phyloP scores from a whole-genome alignment of 805 yeast species.

The Starmerella cellae region DNA sequence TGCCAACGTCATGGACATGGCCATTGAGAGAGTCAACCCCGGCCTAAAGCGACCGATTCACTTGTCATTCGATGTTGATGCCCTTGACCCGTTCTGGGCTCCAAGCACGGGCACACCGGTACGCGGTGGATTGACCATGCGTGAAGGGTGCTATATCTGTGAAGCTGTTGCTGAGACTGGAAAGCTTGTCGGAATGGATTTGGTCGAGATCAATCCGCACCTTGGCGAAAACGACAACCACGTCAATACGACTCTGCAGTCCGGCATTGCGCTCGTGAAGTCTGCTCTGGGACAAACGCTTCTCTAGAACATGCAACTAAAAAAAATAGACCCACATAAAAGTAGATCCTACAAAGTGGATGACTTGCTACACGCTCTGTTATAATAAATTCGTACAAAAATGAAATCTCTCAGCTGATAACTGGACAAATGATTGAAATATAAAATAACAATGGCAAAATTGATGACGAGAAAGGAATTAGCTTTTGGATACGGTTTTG shows the following conservation, averaged over 20 bases:
- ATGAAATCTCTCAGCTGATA: background rate
- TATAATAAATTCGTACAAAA: too few species aligned
- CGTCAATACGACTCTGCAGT: constrained; percentile 69
- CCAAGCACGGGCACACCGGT: constrained; percentile 98
- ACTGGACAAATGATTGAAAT: too few species aligned
- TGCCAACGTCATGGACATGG: constrained; percentile 83
- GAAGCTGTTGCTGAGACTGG: constrained; percentile 89
- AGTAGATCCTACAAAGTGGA: too few species aligned
- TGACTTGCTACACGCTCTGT: too few species aligned
- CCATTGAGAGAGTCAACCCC: constrained; percentile 66
- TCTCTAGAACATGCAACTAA: too few species aligned
- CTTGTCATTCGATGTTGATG: constrained; percentile 90
- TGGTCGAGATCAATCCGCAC: constrained; percentile 87
- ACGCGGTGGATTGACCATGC: constrained; percentile 83
- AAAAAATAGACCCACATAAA: too few species aligned
- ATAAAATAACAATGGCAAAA: too few species aligned
- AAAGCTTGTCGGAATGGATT: constrained; percentile 72
- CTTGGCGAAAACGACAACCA: constrained; percentile 67
- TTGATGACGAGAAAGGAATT: too few species aligned
- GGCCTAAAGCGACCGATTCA: constrained; percentile 63
- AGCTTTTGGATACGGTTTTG: too few species aligned
- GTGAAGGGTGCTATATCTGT: constrained; percentile 86
- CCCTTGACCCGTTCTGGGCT: constrained; percentile 84
- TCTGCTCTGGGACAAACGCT: constrained; percentile 92
- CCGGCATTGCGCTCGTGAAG: constrained; percentile 82